Conservation (phyloP, 2,329 filamentous ascomycete species). For the Aspergillus sp. region DNA sequence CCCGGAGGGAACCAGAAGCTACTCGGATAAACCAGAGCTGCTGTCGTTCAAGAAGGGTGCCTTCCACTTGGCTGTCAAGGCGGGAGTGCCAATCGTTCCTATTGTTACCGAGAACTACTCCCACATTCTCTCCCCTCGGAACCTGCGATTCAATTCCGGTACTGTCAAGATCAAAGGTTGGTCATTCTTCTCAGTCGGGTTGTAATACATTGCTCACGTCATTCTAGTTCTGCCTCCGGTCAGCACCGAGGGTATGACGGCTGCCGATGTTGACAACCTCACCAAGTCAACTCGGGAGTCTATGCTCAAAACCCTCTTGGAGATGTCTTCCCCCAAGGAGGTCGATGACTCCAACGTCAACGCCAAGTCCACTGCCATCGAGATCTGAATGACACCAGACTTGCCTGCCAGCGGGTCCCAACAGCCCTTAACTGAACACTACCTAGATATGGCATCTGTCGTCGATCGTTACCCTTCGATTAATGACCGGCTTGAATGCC, state of each 20-base stretch:
- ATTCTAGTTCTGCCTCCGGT: conserved; percentile 73
- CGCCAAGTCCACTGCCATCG: conserved; percentile 30
- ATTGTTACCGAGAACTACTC: conserved; percentile 78
- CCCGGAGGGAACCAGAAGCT: conserved; percentile 84
- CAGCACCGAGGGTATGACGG: conserved; percentile 66
- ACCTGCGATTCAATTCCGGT: conserved; percentile 64
- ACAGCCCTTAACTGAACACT: too few relatives aligned
- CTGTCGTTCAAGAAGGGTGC: conserved; percentile 99
- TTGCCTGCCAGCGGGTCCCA: neutral
- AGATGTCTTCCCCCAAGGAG: conserved; percentile 35
- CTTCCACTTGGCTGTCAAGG: conserved; percentile 93
- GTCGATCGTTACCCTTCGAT: neutral
- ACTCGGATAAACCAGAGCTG: conserved; percentile 74
- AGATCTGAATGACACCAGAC: conserved; percentile 27
- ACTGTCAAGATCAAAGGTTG: conserved; percentile 72
- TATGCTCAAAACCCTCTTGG: conserved; percentile 64
- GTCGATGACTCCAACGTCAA: conserved; percentile 15
- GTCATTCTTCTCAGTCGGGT: conserved; percentile 14
- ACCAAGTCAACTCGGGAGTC: conserved; percentile 65
- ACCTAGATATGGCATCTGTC: neutral
- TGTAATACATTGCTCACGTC: conserved; percentile 4
- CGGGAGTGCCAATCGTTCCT: conserved; percentile 87
- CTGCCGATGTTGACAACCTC: conserved; percentile 75
- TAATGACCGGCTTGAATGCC: too few relatives aligned
- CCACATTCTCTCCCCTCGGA: conserved; percentile 65